Conservation (phyloP, 2,329 filamentous ascomycete genomes). For the Hypoxylon sp. region DNA sequence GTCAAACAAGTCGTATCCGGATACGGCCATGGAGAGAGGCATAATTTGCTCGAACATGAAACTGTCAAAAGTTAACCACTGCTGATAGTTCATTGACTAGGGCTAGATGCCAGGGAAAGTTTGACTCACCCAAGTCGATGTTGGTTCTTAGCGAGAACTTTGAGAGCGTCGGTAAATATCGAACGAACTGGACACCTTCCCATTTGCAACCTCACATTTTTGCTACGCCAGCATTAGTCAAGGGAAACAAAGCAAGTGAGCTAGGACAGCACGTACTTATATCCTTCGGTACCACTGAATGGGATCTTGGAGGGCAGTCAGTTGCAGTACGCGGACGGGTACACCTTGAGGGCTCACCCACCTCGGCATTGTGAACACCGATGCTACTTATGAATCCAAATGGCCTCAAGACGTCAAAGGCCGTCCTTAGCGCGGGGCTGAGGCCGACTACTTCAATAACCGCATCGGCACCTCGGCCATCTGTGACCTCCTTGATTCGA, state of each 20-base stretch:
- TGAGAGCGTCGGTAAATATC: slow-evolving; percentile 75
- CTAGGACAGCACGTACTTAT: slow-evolving; percentile 58
- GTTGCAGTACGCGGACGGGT: slow-evolving; percentile 17
- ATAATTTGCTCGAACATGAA: slow-evolving; percentile 85
- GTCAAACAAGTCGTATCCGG: slow-evolving; percentile 79
- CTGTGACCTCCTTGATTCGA: slow-evolving; percentile 79
- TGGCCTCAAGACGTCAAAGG: slow-evolving; percentile 77
- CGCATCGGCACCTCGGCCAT: slow-evolving; percentile 86
- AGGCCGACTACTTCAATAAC: slow-evolving; percentile 84
- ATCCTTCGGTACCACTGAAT: slow-evolving; percentile 74
- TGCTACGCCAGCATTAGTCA: slow-evolving; percentile 60
- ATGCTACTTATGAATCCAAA: slow-evolving; percentile 82
- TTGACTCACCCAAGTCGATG: slow-evolving; percentile 72
- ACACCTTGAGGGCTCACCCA: slow-evolving; percentile 53
- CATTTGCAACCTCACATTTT: slow-evolving; percentile 81
- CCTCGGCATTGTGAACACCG: slow-evolving; percentile 80
- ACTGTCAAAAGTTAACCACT: slow-evolving; percentile 51
- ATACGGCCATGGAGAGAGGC: slow-evolving; percentile 74
- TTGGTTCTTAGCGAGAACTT: slow-evolving; percentile 75
- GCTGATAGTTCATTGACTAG: background rate
- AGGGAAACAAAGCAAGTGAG: slow-evolving; percentile 1
- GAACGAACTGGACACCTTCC: slow-evolving; percentile 81
- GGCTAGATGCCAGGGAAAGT: background rate
- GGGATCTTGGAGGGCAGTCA: slow-evolving; percentile 66
- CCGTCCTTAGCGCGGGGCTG: slow-evolving; percentile 76